Conservation (phyloP, 1,284 basidiomycete species). For the Fereydounia khargensis region DNA sequence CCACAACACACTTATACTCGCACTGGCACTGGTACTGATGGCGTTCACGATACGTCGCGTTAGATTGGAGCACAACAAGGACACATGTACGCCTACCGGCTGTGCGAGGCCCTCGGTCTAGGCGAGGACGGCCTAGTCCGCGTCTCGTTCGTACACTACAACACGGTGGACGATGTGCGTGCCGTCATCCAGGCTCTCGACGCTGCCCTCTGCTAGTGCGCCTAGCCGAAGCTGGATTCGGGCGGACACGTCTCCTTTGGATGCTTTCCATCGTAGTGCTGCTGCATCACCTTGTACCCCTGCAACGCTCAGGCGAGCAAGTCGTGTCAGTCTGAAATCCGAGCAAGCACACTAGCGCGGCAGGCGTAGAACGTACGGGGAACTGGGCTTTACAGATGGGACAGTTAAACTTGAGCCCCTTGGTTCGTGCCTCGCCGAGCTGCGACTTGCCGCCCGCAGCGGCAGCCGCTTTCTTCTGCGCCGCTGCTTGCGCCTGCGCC, state of each 20-base stretch:
- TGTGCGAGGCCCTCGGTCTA: slow-evolving; percentile 62
- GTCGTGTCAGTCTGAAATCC: not conserved
- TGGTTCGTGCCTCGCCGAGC: slow-evolving; percentile 16
- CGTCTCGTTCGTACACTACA: slow-evolving; percentile 77
- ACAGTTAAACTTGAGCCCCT: slow-evolving; percentile 24
- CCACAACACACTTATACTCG: no score
- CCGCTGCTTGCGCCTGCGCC: slow-evolving; percentile 17
- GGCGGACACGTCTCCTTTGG: slow-evolving; percentile 15
- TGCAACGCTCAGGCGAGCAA: not conserved
- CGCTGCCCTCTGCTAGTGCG: slow-evolving; percentile 56
- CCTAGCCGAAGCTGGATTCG: slow-evolving; percentile 13
- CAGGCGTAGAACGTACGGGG: slow-evolving; percentile 10
- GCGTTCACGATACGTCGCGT: no score
- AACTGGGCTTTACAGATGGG: slow-evolving; percentile 19
- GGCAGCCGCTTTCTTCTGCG: slow-evolving; percentile 12
- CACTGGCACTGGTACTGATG: not conserved
- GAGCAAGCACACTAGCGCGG: no score
- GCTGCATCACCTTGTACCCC: slow-evolving; percentile 16
- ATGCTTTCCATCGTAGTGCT: slow-evolving; percentile 28
- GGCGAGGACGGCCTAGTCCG: slow-evolving; percentile 68
- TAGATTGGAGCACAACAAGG: slow-evolving; percentile 75
- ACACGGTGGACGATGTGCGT: slow-evolving; percentile 70
- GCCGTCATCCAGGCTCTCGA: slow-evolving; percentile 62
- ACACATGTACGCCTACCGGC: slow-evolving; percentile 73
- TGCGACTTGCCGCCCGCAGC: slow-evolving; percentile 17